Percentiles rank a stretch among this genome's conserved stretches.
These are phyloP conservation scores for Aspergillus niger DNA, from an alignment of 2,329 filamentous ascomycete genomes.

Conservation along the genomic window DNA sequence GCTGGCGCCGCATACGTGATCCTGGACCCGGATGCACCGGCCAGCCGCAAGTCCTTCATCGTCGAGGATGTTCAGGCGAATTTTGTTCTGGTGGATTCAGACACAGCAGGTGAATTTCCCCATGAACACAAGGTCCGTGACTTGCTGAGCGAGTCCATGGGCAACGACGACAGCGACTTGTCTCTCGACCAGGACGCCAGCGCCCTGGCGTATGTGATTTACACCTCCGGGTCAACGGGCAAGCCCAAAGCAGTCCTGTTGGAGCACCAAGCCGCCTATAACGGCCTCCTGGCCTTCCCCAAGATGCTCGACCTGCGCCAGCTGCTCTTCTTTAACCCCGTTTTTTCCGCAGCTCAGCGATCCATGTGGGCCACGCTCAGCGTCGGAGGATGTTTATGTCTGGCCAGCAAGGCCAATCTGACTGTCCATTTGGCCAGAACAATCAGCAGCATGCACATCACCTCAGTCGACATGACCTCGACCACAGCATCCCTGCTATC, in stretches of 20 bases:
- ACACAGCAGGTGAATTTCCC: background rate
- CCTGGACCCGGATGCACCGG: slow-evolving; percentile 17
- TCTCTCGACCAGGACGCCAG: background rate
- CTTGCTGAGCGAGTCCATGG: background rate
- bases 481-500: slow-evolving; percentile 12
- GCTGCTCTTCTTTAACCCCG: slow-evolving; percentile 19
- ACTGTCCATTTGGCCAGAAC: slow-evolving; percentile 5
- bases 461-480: slow-evolving; percentile 15
- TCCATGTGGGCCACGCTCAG: slow-evolving; percentile 15
- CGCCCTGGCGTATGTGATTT: slow-evolving; percentile 16
- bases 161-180: slow-evolving; percentile 1
- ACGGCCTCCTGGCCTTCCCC: slow-evolving; percentile 6
- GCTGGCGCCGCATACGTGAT: slow-evolving; percentile 17
- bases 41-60: slow-evolving; percentile 13
- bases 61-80: slow-evolving; percentile 11
- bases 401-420: slow-evolving; percentile 10
- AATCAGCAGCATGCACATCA: slow-evolving; percentile 14
- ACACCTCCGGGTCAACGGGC: slow-evolving; percentile 22
- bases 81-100: slow-evolving; percentile 6
- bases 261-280: background rate
- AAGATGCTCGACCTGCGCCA: slow-evolving; percentile 7
- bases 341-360: slow-evolving; percentile 19
- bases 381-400: slow-evolving; percentile 12
- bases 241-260: slow-evolving; percentile 16
- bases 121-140: slow-evolving; percentile 5